Evolutionary conservation across 2,329 filamentous ascomycete genomes (phyloP).

Genomic region (Claviceps capensis): DNA sequence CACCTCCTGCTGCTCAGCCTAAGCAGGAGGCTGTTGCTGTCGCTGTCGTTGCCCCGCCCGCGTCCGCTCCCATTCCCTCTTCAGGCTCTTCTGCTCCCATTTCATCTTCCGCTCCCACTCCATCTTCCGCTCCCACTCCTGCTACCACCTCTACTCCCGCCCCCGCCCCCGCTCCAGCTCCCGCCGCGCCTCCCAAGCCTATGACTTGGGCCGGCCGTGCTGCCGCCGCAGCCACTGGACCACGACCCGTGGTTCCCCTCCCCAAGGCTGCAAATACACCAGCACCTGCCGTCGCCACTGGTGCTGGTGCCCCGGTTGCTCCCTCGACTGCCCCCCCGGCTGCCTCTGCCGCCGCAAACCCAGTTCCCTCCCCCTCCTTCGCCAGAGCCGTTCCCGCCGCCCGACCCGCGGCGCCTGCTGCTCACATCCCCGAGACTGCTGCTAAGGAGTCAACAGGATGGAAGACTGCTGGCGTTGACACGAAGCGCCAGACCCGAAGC

Average conservation of each 20-base stretch:
- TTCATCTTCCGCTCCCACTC: slow-evolving; percentile 13
- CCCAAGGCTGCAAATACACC: slow-evolving; percentile 44
- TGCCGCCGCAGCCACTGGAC: slow-evolving; percentile 46
- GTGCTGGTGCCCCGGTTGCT: slow-evolving; percentile 25
- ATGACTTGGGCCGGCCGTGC: slow-evolving; percentile 64
- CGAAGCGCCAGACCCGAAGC: slow-evolving; percentile 68
- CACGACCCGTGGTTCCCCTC: slow-evolving; percentile 38
- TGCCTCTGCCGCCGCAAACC: slow-evolving; percentile 16
- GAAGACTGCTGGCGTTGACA: slow-evolving; percentile 77
- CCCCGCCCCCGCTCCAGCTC: slow-evolving; percentile 25
- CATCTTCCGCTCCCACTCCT: slow-evolving; percentile 15
- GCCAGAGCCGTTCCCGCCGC: slow-evolving; percentile 13
- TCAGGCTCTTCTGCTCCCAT: too few relatives aligned
- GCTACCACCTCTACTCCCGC: slow-evolving; percentile 25
- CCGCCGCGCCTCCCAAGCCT: slow-evolving; percentile 38
- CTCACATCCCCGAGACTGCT: slow-evolving; percentile 25
- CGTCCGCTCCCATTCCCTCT: slow-evolving; percentile 20
- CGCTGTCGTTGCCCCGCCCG: slow-evolving; percentile 2
- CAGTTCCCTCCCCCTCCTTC: slow-evolving; percentile 11
- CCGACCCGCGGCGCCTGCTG: slow-evolving; percentile 20
- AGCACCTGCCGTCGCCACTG: slow-evolving; percentile 26
- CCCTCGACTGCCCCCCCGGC: slow-evolving; percentile 24
- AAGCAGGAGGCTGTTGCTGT: slow-evolving; percentile 35
- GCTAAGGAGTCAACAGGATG: slow-evolving; percentile 47
- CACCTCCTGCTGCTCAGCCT: slow-evolving; percentile 36